These are phyloP conservation scores for Diophrys appendiculata DNA, from an alignment of 73 alveolate genomes.

Conservation along the genomic window DNA sequence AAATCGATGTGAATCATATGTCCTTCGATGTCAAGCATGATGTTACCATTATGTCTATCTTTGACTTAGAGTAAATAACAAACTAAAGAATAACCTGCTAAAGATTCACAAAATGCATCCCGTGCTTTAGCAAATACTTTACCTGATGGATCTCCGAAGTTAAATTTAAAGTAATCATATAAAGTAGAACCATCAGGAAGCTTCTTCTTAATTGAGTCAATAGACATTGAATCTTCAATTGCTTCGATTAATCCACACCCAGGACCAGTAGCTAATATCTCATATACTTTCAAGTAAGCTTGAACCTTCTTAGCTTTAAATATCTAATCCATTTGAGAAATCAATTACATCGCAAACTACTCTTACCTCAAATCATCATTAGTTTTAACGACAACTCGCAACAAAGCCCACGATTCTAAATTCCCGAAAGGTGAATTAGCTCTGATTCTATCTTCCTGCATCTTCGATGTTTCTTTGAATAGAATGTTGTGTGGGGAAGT, in stretches of 20 bases:
- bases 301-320: slow-evolving; percentile 71
- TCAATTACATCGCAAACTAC: slow-evolving; percentile 87
- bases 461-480: slow-evolving; percentile 60
- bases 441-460: slow-evolving; percentile 80
- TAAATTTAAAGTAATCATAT: slow-evolving; percentile 25
- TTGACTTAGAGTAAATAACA: slow-evolving; percentile 91
- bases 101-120: slow-evolving; percentile 69
- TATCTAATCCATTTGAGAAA: slow-evolving; percentile 77
- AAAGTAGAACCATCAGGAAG: slow-evolving; percentile 26
- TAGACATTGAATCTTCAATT: slow-evolving; percentile 43
- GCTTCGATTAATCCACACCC: slow-evolving; percentile 66
- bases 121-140: slow-evolving; percentile 67
- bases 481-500: slow-evolving; percentile 10
- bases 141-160: slow-evolving; percentile 27
- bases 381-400: slow-evolving; percentile 76
- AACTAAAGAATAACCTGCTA: slow-evolving; percentile 91
- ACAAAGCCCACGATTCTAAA: slow-evolving; percentile 67
- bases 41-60: slow-evolving; percentile 98
- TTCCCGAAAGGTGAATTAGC: slow-evolving; percentile 82
- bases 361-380: slow-evolving; percentile 88
- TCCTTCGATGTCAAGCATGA: slow-evolving; percentile 91
- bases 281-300: slow-evolving; percentile 61
- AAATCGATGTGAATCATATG: slow-evolving; percentile 95
- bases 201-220: slow-evolving; percentile 60
- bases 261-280: slow-evolving; percentile 70